These are phyloP conservation scores for Suillus subalutaceus DNA, from an alignment of 768 basidiomycete genomes.

Conservation along the genomic window DNA sequence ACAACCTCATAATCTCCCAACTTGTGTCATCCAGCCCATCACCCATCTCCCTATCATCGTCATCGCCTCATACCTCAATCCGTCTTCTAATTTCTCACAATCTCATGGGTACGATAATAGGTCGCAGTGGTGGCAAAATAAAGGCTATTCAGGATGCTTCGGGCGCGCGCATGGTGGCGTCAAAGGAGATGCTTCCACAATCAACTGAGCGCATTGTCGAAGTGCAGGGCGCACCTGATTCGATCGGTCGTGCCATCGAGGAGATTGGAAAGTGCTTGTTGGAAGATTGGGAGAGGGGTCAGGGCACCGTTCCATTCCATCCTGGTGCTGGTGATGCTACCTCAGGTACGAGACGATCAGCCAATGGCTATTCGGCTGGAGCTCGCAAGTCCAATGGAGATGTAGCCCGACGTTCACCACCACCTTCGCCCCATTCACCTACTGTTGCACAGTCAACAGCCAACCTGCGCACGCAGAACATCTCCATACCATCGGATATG, in stretches of 20 bases:
- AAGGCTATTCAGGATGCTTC: conserved; percentile 98
- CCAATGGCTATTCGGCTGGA: conserved; percentile 52
- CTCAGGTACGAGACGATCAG: conserved; percentile 48
- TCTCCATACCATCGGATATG: conserved; percentile 99
- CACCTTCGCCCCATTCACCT: conserved; percentile 40
- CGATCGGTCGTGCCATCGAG: conserved; percentile 90
- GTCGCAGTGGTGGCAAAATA: conserved; percentile 94
- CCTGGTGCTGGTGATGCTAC: conserved; percentile 86
- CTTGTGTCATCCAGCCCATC: conserved; percentile 83
- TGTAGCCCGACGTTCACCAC: conserved; percentile 41
- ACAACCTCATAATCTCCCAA: conserved; percentile 91
- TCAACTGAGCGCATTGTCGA: conserved; percentile 99
- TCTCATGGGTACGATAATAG: conserved; percentile 99
- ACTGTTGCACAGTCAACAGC: conserved; percentile 60
- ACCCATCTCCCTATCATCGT: conserved; percentile 68
- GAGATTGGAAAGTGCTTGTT: conserved; percentile 95
- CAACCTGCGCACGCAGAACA: conserved; percentile 97
- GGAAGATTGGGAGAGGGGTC: conserved; percentile 95
- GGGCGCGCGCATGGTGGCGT: conserved; percentile 97
- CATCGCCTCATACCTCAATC: conserved; percentile 77
- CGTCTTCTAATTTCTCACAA: conserved; percentile 98
- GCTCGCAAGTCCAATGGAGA: conserved; percentile 73
- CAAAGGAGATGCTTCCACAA: conserved; percentile 98
- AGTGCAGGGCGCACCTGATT: conserved; percentile 91
- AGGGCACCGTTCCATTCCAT: conserved; percentile 95